A percentile compares a stretch with the other conserved stretches of the same genome.
phyloP scores from a whole-genome alignment of 2,329 filamentous ascomycete genomes.

The Aspergillus pseudotamarii region DNA sequence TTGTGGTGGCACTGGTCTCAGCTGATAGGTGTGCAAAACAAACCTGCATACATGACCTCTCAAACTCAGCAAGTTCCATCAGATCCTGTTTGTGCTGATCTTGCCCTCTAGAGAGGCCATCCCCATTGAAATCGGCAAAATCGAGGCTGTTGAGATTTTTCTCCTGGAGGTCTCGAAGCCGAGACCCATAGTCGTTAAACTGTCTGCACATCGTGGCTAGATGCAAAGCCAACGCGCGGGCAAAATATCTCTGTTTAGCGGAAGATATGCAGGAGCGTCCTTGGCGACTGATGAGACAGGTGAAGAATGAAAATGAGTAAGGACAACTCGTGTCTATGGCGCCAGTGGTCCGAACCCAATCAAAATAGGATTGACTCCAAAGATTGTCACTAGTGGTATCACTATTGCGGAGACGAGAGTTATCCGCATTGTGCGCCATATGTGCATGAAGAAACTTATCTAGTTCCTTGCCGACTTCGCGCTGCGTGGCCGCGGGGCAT shows the following conservation, averaged over 20 bases:
- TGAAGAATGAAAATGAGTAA: constrained; percentile 25
- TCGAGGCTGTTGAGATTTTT: constrained; percentile 36
- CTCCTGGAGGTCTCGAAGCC: constrained; percentile 32
- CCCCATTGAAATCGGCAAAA: constrained; percentile 33
- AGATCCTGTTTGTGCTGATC: constrained; percentile 8
- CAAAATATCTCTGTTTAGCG: constrained; percentile 7
- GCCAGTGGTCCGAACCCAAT: constrained; percentile 24
- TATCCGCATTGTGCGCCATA: constrained; percentile 16
- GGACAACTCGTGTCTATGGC: constrained; percentile 26
- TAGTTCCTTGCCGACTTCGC: constrained; percentile 9
- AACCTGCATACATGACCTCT: constrained; percentile 24
- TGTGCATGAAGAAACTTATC: constrained; percentile 14
- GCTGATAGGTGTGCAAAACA: constrained; percentile 16
- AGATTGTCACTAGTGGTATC: not conserved
- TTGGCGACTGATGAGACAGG: constrained; percentile 18
- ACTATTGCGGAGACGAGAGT: not conserved
- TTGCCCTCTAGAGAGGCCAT: not conserved
- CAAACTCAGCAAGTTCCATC: constrained; percentile 31
- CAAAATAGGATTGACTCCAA: not conserved
- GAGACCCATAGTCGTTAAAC: constrained; percentile 42
- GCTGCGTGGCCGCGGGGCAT: not conserved
- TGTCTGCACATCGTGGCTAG: constrained; percentile 33
- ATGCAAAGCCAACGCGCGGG: constrained; percentile 16
- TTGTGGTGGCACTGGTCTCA: constrained; percentile 13
- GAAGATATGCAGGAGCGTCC: too few species aligned